Evolutionary conservation across 2,329 filamentous ascomycete species (phyloP), one percentile per base, ranked within the genome.

Genomic region (Cladophialophora psammophila): DNA sequence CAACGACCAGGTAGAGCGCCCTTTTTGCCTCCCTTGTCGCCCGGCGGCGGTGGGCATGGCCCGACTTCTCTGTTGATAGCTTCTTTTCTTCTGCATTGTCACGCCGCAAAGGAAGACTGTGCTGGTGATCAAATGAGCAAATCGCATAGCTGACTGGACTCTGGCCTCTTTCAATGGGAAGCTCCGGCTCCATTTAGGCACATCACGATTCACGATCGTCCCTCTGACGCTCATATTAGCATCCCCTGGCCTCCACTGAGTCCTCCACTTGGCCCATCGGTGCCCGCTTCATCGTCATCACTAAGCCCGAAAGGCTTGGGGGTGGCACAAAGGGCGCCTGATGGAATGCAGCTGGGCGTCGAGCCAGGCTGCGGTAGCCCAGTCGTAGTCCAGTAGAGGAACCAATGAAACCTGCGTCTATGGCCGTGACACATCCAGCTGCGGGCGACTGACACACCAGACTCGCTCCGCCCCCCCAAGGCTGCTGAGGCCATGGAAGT

Each of bases 241-340:
- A 63, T 58, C 55, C 38, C 52, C 53, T 34, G 52, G 26, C 18
- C 52, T 56, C 58, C 62, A 62, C 56, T 42, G 50, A 31, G 36
- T 15, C 20, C 60, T 61, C 59, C 59, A 61, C 59, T 45, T 52
- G 59, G 52, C 48, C 35, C 35, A 38, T 63, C 57, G 54, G 42
- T 55, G 57, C 20, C 65, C 64, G 61, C 64, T 67, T 67, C 61
- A 61, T 65, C 64, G 64, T 67, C 64, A 69, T 69, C 67, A 69
- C 67, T 69, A 69, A 54, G 64, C 67, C 64, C 34, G 38, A 66
- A 65, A 42, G 18, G 50, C 52, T 42, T 34, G 32, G 36, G 52
- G 58, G 67, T 69, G 67, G 67, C 48, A 69, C 64, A 63, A 42
- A 62, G 62, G 64, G 64, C 64, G 58, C 64, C 56, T 69, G 48